A percentile compares a stretch with the other conserved stretches of the same genome.
These are phyloP conservation scores for Heterobasidion parviporum DNA, from an alignment of 1,284 basidiomycete species.

Conservation along the genomic window DNA sequence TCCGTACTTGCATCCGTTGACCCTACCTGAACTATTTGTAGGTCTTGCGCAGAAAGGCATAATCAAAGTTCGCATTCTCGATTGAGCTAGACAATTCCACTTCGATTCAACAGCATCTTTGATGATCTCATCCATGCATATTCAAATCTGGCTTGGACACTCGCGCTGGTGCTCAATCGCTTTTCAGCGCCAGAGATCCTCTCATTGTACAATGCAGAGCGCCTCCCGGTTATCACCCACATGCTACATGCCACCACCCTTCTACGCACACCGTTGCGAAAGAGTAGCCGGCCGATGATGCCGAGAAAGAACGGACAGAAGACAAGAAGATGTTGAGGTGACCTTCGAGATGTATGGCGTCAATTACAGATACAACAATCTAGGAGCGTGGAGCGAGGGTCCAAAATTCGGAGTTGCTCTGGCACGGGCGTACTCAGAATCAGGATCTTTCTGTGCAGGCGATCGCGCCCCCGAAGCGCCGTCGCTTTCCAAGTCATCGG, in stretches of 20 bases:
- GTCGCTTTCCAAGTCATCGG: not conserved
- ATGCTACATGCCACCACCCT: not conserved
- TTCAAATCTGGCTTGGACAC: constrained; percentile 19
- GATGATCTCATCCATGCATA: not conserved
- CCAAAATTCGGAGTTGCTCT: not conserved
- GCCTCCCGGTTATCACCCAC: not conserved
- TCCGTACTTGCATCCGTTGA: not conserved
- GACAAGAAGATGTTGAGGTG: not conserved
- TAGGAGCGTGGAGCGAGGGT: not conserved
- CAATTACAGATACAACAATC: not conserved
- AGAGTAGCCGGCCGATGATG: not conserved
- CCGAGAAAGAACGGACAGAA: not conserved
- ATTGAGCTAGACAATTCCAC: constrained; percentile 15
- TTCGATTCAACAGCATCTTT: constrained; percentile 9
- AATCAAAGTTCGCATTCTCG: constrained; percentile 25
- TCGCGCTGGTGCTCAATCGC: constrained; percentile 14
- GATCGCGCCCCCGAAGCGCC: not conserved
- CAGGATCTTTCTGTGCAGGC: not conserved
- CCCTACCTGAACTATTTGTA: not conserved
- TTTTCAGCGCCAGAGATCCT: constrained; percentile 11
- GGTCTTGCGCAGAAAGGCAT: constrained; percentile 16
- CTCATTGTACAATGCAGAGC: constrained; percentile 4
- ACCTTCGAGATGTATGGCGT: not conserved
- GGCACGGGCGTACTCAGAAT: not conserved
- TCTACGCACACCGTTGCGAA: not conserved